Base-by-base conservation (phyloP, 2,329 filamentous ascomycete genomes). In the Neofusicoccum kwambonambiense region DNA sequence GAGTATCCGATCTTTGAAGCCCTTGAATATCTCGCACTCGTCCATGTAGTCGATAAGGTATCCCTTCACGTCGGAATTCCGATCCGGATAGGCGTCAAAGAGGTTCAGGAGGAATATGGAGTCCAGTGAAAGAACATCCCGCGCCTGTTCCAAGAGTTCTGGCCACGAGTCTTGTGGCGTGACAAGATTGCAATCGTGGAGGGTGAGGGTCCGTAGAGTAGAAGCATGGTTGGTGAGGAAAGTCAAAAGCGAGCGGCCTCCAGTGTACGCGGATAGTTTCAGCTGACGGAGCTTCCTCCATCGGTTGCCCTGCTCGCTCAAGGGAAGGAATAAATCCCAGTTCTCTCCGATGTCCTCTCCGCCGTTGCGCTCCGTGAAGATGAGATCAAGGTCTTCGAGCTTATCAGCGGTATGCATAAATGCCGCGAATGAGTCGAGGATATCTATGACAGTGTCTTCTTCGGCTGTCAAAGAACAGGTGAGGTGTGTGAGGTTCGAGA, bases 221-320 rank as follows among this genome's bases (percentile, higher is more conserved):
- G 56, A 58, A 7, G 56, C 22, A 13, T 58, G 56, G 31, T 58
- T 58, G 22, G 11, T 35, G 22, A 58, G 41, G 27, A 58, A 58
- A n/a, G 41, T 22, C 27, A 45, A 37, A 7, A 58, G 41, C 1
- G 56, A 58, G 3, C 56, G 41, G 5, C 56, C 56, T 7, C 41
- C 41, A 5, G 42, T 47, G 8, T 22, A 47, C 0, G 41, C 41
- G 8, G 56, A 45, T 1, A 58, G 27, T n/a, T 58, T 37, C 13
- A 58, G 42, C 3, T 41, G 41, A 35, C 56, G 56, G 31, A 58
- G 56, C 42, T 58, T 58, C 42, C 13, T 47, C 56, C 56, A 58
- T 8, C 41, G 56, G 56, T 45, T 58, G 2, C 56, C 56, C 8
- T 58, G 41, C 6, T 4, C 5, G 31, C 56, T 58, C 8, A 58